phyloP scores from a whole-genome alignment of 2,329 filamentous ascomycete genomes.

The Fusarium keratoplasticum region DNA sequence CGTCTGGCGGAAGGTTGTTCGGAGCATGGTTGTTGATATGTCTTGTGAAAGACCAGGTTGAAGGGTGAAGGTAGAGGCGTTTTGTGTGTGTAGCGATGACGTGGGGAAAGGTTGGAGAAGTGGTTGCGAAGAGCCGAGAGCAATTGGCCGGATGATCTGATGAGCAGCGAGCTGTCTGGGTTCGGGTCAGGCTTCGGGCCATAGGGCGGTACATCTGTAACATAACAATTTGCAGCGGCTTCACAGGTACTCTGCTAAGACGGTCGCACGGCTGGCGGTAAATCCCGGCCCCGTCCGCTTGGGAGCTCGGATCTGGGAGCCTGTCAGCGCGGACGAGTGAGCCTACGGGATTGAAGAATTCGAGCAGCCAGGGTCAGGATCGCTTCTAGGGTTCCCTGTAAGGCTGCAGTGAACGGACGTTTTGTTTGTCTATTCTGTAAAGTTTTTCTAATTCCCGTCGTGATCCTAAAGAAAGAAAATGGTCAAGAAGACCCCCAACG shows the following conservation, averaged over 20 bases:
- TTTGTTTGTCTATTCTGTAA: background rate
- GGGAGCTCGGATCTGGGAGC: constrained; percentile 31
- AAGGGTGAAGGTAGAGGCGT: constrained; percentile 23
- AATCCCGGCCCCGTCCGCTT: constrained; percentile 40
- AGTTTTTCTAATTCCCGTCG: background rate
- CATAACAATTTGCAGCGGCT: accelerated
- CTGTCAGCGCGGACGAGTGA: constrained; percentile 1
- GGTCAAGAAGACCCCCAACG: background rate
- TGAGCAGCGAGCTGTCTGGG: constrained; percentile 25
- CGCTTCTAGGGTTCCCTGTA: constrained; percentile 12
- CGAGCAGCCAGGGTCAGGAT: constrained; percentile 21
- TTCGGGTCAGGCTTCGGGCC: constrained; percentile 10
- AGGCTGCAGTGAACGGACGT: constrained; percentile 6
- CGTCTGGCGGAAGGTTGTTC: constrained; percentile 70
- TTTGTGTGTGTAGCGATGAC: constrained; percentile 42
- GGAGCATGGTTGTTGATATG: constrained; percentile 68
- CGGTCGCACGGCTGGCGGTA: constrained; percentile 25
- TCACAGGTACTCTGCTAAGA: constrained; percentile 31
- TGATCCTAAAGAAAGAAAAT: background rate
- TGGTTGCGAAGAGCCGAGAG: constrained; percentile 22
- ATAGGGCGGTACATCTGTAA: constrained; percentile 26
- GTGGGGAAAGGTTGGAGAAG: constrained; percentile 35
- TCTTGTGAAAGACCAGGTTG: constrained; percentile 9
- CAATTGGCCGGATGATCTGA: constrained; percentile 44
- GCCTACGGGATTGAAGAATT: constrained; percentile 35